Evolutionary conservation across 345 rosid genomes (phyloP).

Genomic region (Carallia pectinifolia): DNA sequence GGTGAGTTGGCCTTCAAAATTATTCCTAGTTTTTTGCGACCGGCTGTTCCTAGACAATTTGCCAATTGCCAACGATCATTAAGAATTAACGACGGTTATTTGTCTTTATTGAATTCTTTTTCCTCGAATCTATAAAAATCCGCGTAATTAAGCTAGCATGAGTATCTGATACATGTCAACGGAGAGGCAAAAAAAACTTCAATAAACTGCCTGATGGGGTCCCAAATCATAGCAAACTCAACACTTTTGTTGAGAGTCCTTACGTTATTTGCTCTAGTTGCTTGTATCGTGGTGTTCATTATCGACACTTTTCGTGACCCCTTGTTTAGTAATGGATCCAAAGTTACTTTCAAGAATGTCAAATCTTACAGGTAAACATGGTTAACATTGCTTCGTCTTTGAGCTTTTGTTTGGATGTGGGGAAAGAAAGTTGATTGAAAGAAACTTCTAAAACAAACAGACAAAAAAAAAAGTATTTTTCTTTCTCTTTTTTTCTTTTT

Average conservation of each 20-base stretch:
- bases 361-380: conserved; percentile 22
- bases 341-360: conserved; percentile 34
- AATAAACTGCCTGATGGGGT: not conserved
- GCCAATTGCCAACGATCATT: too few species aligned
- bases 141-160: too few species aligned
- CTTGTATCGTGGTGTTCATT: conserved; percentile 17
- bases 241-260: conserved; percentile 32
- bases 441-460: not conserved
- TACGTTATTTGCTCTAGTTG: conserved; percentile 18
- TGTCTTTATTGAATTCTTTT: too few species aligned
- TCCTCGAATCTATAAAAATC: too few species aligned
- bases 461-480: too few species aligned
- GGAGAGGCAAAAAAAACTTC: too few species aligned
- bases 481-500: too few species aligned
- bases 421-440: not conserved
- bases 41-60: too few species aligned
- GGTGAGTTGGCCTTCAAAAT: too few species aligned
- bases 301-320: conserved; percentile 1
- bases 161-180: too few species aligned
- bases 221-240: conserved; percentile 14
- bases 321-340: conserved; percentile 12
- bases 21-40: too few species aligned
- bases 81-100: too few species aligned
- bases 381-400: not conserved
- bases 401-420: not conserved